phyloP scores from a whole-genome alignment of 2,329 filamentous ascomycete genomes.

The Calonectria pseudoturangicola region DNA sequence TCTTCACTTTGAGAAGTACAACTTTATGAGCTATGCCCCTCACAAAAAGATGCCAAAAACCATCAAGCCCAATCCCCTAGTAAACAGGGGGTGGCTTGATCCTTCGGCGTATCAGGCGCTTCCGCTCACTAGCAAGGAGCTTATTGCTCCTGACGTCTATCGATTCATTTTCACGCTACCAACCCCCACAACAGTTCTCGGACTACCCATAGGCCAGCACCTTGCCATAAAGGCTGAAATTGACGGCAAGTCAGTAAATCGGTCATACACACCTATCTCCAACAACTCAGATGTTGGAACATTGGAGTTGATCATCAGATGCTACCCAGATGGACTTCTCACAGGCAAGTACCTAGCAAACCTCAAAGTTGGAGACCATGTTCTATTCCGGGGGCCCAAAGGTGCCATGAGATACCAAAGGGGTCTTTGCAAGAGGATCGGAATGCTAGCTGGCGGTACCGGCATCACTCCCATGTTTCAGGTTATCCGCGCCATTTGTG shows the following conservation, averaged over 20 bases:
- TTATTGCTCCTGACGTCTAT: conserved; percentile 66
- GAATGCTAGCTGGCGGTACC: conserved; percentile 72
- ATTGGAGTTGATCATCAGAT: conserved; percentile 71
- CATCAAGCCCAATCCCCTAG: background rate
- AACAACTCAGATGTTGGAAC: conserved; percentile 69
- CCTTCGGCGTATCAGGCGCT: conserved; percentile 68
- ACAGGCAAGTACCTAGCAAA: conserved; percentile 69
- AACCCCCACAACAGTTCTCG: conserved; percentile 64
- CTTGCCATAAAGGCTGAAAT: conserved; percentile 70
- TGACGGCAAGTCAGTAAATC: conserved; percentile 65
- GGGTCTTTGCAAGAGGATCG: conserved; percentile 65
- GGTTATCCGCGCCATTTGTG: conserved; percentile 78
- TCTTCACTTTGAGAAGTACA: conserved; percentile 44
- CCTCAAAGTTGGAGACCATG: conserved; percentile 68
- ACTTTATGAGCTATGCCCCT: conserved; percentile 47
- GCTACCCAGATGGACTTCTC: conserved; percentile 71
- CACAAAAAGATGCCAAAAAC: conserved; percentile 60
- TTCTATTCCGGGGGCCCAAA: conserved; percentile 73
- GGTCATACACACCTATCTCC: conserved; percentile 74
- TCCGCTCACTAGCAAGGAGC: conserved; percentile 63
- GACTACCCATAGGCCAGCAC: conserved; percentile 75
- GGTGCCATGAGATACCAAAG: conserved; percentile 72
- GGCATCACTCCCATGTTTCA: conserved; percentile 66
- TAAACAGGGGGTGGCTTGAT: conserved; percentile 67
- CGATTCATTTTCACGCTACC: conserved; percentile 70